Evolutionary conservation across 306 rosid species (phyloP).

Genomic region (Glycine soja): DNA sequence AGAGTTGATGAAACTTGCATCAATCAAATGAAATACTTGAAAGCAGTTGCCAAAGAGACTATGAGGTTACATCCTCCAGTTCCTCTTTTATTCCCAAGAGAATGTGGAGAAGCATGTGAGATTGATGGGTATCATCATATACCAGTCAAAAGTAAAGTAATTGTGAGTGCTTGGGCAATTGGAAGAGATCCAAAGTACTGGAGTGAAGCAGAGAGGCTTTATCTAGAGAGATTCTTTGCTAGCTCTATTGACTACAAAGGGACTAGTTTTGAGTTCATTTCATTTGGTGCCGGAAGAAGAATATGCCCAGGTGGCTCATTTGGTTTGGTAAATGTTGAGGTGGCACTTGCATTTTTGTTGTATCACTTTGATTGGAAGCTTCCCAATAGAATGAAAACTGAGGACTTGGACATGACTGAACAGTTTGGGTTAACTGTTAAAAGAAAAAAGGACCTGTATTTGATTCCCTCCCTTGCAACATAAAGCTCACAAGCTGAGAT

Average conservation of each 20-base stretch:
- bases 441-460: conserved; percentile 15
- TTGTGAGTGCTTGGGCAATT: conserved; percentile 51
- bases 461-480: not conserved
- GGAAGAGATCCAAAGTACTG: conserved; percentile 55
- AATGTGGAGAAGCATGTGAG: not conserved
- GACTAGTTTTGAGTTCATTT: not conserved
- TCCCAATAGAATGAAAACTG: conserved; percentile 19
- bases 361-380: conserved; percentile 48
- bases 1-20: not conserved
- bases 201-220: conserved; percentile 36
- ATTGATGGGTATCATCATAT: not conserved
- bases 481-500: not conserved
- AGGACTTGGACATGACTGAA: not conserved
- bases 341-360: conserved; percentile 37
- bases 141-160: not conserved
- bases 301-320: conserved; percentile 28
- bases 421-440: not conserved
- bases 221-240: conserved; percentile 3
- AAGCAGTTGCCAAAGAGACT: not conserved
- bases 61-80: not conserved
- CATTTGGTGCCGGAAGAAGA: conserved; percentile 21
- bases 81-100: conserved; percentile 12
- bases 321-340: conserved; percentile 19
- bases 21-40: not conserved
- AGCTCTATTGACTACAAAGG: not conserved